phyloP scores from a whole-genome alignment of 768 basidiomycete species.

The Coprinopsis sp. region DNA sequence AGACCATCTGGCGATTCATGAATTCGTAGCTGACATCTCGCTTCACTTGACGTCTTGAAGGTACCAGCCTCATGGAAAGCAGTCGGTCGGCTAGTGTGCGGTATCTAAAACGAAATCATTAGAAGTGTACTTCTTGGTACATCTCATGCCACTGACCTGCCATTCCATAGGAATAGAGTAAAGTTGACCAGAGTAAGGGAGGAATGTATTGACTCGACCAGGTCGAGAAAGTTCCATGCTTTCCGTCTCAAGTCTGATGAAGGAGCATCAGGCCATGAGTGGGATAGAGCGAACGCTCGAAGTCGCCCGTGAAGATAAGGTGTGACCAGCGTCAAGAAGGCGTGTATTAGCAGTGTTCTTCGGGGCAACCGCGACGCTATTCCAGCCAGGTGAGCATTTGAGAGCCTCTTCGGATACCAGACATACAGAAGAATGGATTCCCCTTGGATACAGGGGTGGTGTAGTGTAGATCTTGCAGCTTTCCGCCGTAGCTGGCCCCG shows the following conservation, averaged over 20 bases:
- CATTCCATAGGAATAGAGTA: slow-evolving; percentile 78
- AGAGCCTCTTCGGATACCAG: slow-evolving; percentile 4
- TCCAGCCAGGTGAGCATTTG: slow-evolving; percentile 10
- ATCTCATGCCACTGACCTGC: slow-evolving; percentile 49
- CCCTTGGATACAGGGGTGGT: slow-evolving; percentile 23
- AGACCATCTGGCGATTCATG: slow-evolving; percentile 99
- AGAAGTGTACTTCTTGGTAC: not conserved
- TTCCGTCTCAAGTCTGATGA: slow-evolving; percentile 68
- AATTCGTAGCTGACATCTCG: slow-evolving; percentile 96
- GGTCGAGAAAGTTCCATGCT: slow-evolving; percentile 65
- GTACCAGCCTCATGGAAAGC: slow-evolving; percentile 67
- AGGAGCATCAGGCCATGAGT: slow-evolving; percentile 89
- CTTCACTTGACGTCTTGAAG: slow-evolving; percentile 61
- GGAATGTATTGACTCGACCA: slow-evolving; percentile 63
- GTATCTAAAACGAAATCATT: slow-evolving; percentile 48
- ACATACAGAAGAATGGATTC: slow-evolving; percentile 33
- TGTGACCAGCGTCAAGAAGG: slow-evolving; percentile 63
- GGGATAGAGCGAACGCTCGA: slow-evolving; percentile 69
- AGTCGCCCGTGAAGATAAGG: slow-evolving; percentile 79
- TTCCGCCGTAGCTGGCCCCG: slow-evolving; percentile 79
- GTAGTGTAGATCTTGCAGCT: slow-evolving; percentile 75
- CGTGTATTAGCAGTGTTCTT: slow-evolving; percentile 59
- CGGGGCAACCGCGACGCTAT: slow-evolving; percentile 65
- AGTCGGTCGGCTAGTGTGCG: slow-evolving; percentile 80
- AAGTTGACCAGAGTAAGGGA: slow-evolving; percentile 70